These are phyloP conservation scores for Serendipita indica DNA, from an alignment of 768 basidiomycete species.

Conservation along the genomic window DNA sequence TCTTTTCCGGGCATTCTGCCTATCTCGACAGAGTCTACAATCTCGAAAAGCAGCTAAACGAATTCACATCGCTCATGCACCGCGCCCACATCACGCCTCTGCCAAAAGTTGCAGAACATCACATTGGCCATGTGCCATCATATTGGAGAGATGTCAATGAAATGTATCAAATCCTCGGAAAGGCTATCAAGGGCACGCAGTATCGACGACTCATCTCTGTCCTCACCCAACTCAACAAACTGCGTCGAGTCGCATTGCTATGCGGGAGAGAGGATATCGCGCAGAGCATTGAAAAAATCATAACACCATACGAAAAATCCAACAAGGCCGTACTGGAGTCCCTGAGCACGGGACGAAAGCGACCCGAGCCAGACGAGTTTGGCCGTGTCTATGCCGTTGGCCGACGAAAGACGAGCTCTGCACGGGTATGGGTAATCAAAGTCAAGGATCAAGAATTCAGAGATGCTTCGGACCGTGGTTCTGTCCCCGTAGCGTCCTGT, in stretches of 20 bases:
- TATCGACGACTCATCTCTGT: slow-evolving; percentile 50
- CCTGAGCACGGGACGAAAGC: slow-evolving; percentile 34
- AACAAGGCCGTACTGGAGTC: slow-evolving; percentile 41
- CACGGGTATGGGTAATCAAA: slow-evolving; percentile 87
- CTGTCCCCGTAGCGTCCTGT: slow-evolving; percentile 39
- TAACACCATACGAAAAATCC: slow-evolving; percentile 45
- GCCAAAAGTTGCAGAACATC: slow-evolving; percentile 48
- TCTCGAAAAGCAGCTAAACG: slow-evolving; percentile 48
- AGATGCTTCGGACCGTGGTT: background rate
- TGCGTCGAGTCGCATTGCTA: slow-evolving; percentile 41
- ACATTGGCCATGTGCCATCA: slow-evolving; percentile 41
- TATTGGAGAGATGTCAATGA: slow-evolving; percentile 56
- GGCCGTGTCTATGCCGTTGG: slow-evolving; percentile 83
- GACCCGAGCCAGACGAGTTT: slow-evolving; percentile 47
- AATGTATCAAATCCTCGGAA: slow-evolving; percentile 42
- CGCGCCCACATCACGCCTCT: slow-evolving; percentile 61
- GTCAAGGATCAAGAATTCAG: slow-evolving; percentile 22
- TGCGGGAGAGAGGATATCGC: slow-evolving; percentile 47
- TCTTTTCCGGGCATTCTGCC: slow-evolving; percentile 65
- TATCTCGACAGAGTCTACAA: slow-evolving; percentile 59
- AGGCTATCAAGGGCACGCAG: slow-evolving; percentile 48
- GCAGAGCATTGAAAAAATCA: slow-evolving; percentile 33
- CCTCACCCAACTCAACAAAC: slow-evolving; percentile 51
- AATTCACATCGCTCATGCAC: slow-evolving; percentile 44
- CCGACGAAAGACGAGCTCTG: slow-evolving; percentile 75